Conservation (phyloP, 2,329 filamentous ascomycete species). For the Pseudophaeomoniella oleicola region DNA sequence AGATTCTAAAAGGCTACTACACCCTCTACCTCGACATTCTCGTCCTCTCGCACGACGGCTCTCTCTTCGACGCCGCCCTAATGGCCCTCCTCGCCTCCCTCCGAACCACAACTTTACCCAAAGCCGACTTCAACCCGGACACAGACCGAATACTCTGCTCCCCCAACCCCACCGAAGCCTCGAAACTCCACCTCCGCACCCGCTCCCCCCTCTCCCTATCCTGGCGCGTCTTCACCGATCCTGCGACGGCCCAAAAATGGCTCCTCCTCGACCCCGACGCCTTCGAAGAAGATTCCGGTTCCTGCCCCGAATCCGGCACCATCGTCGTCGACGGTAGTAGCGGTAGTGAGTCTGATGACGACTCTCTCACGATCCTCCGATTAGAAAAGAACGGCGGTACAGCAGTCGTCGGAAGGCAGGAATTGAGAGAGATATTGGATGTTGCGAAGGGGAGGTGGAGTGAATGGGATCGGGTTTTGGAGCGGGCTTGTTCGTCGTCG, state of each 20-base stretch:
- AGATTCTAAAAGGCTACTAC: conserved; percentile 74
- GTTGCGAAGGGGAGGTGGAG: conserved; percentile 49
- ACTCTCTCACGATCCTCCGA: conserved; percentile 41
- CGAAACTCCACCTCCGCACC: conserved; percentile 41
- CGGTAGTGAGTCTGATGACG: conserved; percentile 22
- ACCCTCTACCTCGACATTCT: conserved; percentile 89
- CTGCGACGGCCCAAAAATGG: conserved; percentile 37
- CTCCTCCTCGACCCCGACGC: conserved; percentile 77
- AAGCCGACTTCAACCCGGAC: conserved; percentile 72
- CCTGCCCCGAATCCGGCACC: conserved; percentile 72
- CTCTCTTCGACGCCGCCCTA: conserved; percentile 80
- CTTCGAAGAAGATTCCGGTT: conserved; percentile 60
- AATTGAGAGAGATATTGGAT: conserved; percentile 45
- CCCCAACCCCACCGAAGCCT: conserved; percentile 38
- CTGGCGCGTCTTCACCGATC: conserved; percentile 55
- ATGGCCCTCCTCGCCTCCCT: conserved; percentile 69
- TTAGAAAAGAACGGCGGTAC: conserved; percentile 77
- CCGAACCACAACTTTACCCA: conserved; percentile 60
- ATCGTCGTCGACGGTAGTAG: conserved; percentile 54
- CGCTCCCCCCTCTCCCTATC: conserved; percentile 61
- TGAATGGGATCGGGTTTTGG: neutral
- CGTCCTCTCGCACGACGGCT: conserved; percentile 68
- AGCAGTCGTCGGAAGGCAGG: conserved; percentile 47
- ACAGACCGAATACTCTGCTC: conserved; percentile 66
- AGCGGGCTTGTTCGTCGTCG: too few relatives aligned